phyloP scores from a whole-genome alignment of 116 monocot species.

The Iris pallida region DNA sequence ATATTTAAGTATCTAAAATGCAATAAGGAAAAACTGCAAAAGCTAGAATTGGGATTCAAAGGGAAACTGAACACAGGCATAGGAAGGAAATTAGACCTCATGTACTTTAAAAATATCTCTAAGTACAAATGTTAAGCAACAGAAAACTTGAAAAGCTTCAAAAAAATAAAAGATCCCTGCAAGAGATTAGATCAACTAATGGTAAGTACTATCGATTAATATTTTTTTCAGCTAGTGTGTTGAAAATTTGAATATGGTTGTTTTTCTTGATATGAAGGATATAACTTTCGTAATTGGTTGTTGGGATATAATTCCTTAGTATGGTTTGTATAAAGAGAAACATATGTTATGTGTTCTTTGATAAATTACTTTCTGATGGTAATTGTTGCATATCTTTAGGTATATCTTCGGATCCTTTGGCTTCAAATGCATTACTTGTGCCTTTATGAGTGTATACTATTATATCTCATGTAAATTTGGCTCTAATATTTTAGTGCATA shows the following conservation, averaged over 20 bases:
- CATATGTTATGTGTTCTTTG: slow-evolving; percentile 56
- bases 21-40: slow-evolving; percentile 11
- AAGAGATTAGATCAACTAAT: slow-evolving; percentile 38
- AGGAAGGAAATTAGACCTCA: slow-evolving; percentile 30
- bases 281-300: no score
- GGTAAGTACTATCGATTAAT: slow-evolving; percentile 21
- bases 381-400: no score
- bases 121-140: slow-evolving; percentile 29
- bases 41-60: slow-evolving; percentile 14
- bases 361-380: not conserved
- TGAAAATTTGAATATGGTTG: no score
- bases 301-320: not conserved
- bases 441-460: no score
- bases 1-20: no score
- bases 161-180: slow-evolving; percentile 37
- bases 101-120: slow-evolving; percentile 18
- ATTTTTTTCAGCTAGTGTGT: no score
- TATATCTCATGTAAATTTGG: not conserved
- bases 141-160: slow-evolving; percentile 44
- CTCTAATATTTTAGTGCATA: not conserved
- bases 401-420: not conserved
- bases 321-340: slow-evolving; percentile 69
- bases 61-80: slow-evolving; percentile 13
- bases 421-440: not conserved
- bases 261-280: no score